Base-by-base conservation (phyloP, 2,329 filamentous ascomycete species). In the Phialophora chinensis region DNA sequence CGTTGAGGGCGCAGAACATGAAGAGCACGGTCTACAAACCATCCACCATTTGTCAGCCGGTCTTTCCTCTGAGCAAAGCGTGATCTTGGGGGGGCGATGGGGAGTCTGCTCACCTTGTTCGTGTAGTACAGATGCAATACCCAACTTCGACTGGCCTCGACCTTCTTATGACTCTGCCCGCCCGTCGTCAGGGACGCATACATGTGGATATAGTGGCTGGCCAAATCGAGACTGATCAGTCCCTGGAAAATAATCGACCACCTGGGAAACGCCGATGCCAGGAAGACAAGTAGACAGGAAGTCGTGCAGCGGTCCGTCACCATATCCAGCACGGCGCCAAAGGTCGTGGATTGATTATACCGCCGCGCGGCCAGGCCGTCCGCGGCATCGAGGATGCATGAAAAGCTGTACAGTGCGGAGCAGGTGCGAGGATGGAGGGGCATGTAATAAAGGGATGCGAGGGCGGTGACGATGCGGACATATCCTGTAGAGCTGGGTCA, bases 201-300 rank as follows among this genome's bases (percentile, higher is more conserved):
- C 95, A 99, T 99, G 82, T 99, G 95, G 84, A 98, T 94, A 78
- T 98, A 99, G 80, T 99, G 95, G 78, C 93, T 97, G 31, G 95
- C 91, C 71, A 99, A 86, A 79, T 99, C 95, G 74, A 99, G 82
- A 63, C 90, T 91, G 79, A 99, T 97, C 75, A 99, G 82, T 53
- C 90, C 88, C 83, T 99, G 95, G 85, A 99, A 99, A 66, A 98
- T 76, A 73, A 98, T 93, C 71, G 92, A 89, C 90, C 92, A 98
- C 65, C 93, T 88, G 4, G 95, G 95, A 81, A 96, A 99, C 23
- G 95, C 95, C 14, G 92, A 96, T 49, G 92, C 92, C 69, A 99
- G 82, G 83, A 98, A 99, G 59, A 98, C 93, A 57, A 99, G 87
- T 73, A 99, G 82, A 79, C 95, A 99, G 2, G 94, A 89, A 2